Percentiles rank a stretch among this genome's conserved stretches.
Evolutionary conservation across 495 filamentous ascomycete genomes (phyloP).

Genomic region (Sphaerosporella brunnea): DNA sequence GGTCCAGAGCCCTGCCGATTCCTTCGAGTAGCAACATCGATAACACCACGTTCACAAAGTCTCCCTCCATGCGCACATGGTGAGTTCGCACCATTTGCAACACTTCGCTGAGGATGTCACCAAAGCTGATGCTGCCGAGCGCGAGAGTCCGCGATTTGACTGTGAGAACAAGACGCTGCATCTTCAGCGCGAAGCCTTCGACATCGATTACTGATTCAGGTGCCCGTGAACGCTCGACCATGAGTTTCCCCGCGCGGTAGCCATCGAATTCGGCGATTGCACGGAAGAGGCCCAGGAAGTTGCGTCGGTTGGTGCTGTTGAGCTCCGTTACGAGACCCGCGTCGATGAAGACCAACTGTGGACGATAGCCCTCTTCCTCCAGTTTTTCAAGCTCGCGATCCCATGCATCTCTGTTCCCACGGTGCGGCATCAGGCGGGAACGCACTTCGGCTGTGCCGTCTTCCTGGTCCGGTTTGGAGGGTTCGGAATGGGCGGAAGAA

Average conservation of each 20-base stretch:
- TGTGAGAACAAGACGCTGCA: constrained; percentile 83
- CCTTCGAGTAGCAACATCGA: constrained; percentile 87
- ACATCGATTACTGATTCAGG: constrained; percentile 71
- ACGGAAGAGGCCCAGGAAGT: constrained; percentile 93
- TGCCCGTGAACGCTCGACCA: constrained; percentile 87
- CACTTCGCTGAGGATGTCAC: constrained; percentile 81
- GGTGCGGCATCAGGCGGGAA: constrained; percentile 54
- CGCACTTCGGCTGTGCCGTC: constrained; percentile 74
- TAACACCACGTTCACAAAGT: constrained; percentile 97
- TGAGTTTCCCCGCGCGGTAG: constrained; percentile 82
- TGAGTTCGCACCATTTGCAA: constrained; percentile 80
- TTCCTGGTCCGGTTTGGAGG: constrained; percentile 35
- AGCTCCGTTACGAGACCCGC: constrained; percentile 91
- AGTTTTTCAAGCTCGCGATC: constrained; percentile 50
- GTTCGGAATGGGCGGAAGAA: constrained; percentile 27
- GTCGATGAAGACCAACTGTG: constrained; percentile 94
- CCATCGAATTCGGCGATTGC: constrained; percentile 94
- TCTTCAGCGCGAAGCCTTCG: constrained; percentile 82
- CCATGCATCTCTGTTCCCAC: constrained; percentile 49
- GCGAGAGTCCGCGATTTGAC: constrained; percentile 85
- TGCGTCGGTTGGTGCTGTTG: constrained; percentile 64
- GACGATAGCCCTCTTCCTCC: constrained; percentile 79
- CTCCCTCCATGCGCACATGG: constrained; percentile 88
- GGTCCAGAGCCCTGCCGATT: constrained; percentile 75
- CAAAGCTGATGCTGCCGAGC: constrained; percentile 87